A percentile compares a stretch with the other conserved stretches of the same genome.
Evolutionary conservation across 2,329 filamentous ascomycete genomes (phyloP).

Genomic region (Epichloe gansuensis): DNA sequence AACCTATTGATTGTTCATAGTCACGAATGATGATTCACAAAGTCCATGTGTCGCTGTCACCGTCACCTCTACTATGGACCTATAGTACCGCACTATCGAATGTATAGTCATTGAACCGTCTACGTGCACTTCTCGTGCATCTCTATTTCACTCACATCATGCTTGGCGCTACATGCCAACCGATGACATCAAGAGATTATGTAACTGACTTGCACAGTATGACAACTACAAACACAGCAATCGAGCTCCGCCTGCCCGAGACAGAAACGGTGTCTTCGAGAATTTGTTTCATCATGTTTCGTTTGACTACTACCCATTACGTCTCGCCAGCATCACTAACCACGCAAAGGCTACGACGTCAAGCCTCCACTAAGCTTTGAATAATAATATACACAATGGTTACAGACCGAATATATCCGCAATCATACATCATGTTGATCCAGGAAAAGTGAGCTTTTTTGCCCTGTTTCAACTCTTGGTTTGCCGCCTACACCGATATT

Average conservation of each 20-base stretch:
- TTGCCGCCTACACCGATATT: neutral
- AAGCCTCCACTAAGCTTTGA: neutral
- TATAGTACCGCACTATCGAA: no score
- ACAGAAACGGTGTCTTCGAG: neutral
- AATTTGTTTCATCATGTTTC: neutral
- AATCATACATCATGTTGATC: constrained; percentile 2
- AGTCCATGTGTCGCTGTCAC: no score
- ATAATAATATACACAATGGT: constrained; percentile 1
- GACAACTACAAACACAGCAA: no score
- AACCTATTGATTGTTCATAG: neutral
- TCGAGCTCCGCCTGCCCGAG: no score
- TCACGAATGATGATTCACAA: neutral
- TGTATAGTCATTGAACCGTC: no score
- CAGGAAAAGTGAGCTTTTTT: neutral
- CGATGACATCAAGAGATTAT: no score
- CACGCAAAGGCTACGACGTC: neutral
- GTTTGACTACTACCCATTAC: neutral
- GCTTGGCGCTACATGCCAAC: no score
- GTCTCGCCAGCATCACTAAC: neutral
- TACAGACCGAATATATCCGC: neutral
- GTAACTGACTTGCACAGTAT: no score
- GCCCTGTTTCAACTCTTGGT: neutral
- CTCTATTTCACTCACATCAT: no score
- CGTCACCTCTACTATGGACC: no score
- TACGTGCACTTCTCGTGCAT: no score